phyloP scores from a whole-genome alignment of 192 early-diverging fungal species.

The Oehlia diaphana region DNA sequence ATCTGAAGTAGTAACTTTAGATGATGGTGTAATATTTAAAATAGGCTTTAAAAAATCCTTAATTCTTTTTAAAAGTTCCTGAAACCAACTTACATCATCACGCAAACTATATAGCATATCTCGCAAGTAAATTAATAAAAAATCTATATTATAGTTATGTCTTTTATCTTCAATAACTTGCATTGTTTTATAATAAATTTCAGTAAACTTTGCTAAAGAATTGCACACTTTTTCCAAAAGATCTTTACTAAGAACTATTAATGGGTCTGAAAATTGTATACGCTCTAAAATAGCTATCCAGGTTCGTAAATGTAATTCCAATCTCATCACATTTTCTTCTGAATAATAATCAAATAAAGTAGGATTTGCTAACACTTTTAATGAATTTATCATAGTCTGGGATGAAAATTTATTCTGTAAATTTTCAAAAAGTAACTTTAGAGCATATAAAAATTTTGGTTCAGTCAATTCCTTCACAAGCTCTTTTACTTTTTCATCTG shows the following conservation, averaged over 20 bases:
- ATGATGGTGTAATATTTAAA: not conserved
- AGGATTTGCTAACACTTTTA: not conserved
- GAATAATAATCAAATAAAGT: not conserved
- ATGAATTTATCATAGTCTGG: not conserved
- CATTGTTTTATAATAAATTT: not conserved
- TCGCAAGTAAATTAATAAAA: constrained; percentile 16
- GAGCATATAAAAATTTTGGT: not conserved
- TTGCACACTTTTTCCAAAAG: not conserved
- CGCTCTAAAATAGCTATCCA: not conserved
- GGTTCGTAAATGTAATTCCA: constrained; percentile 3
- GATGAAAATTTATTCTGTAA: not conserved
- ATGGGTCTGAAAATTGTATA: not conserved
- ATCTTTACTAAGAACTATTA: not conserved
- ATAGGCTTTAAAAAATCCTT: not conserved
- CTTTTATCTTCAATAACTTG: not conserved
- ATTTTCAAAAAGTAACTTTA: constrained; percentile 2
- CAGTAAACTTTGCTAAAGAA: not conserved
- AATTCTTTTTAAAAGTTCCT: not conserved
- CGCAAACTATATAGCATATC: not conserved
- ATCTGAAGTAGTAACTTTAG: no score
- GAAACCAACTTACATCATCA: not conserved
- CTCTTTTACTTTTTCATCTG: not conserved
- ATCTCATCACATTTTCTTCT: not conserved
- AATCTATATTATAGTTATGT: not conserved
- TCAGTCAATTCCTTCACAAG: not conserved